Evolutionary conservation across 2,329 filamentous ascomycete species (phyloP).

Genomic region (Fusarium mexicanum): DNA sequence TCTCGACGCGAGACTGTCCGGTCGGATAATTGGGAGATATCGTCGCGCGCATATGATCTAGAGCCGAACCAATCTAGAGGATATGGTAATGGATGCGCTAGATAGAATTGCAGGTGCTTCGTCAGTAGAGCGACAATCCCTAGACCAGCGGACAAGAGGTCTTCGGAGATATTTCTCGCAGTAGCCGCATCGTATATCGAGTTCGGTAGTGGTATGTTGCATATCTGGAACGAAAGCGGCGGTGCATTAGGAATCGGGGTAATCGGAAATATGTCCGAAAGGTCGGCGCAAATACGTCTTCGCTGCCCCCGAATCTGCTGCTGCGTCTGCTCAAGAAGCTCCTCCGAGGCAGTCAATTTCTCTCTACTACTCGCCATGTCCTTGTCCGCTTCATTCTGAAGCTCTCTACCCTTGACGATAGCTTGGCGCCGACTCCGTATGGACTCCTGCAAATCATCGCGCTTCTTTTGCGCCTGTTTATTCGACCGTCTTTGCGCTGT

Average conservation of each 20-base stretch:
- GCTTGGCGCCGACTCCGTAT: conserved; percentile 72
- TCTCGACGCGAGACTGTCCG: conserved; percentile 65
- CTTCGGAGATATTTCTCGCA: conserved; percentile 65
- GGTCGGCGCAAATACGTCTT: conserved; percentile 85
- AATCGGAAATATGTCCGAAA: conserved; percentile 83
- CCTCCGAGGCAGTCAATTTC: conserved; percentile 66
- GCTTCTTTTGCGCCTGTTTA: conserved; percentile 67
- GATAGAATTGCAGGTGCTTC: conserved; percentile 81
- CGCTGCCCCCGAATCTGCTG: conserved; percentile 85
- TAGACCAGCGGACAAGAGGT: conserved; percentile 81
- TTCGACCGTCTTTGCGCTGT: conserved; percentile 72
- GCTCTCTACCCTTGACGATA: conserved; percentile 70
- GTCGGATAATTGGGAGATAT: conserved; percentile 68
- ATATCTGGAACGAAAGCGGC: conserved; percentile 85
- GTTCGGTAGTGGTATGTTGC: conserved; percentile 81
- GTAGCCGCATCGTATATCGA: conserved; percentile 71
- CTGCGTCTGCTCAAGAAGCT: conserved; percentile 64
- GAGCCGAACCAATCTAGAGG: conserved; percentile 78
- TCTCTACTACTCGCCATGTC: conserved; percentile 70
- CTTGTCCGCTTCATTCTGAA: conserved; percentile 66
- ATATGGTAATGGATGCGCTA: conserved; percentile 82
- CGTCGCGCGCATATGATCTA: conserved; percentile 78
- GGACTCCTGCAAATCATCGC: conserved; percentile 74
- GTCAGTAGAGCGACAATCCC: conserved; percentile 82
- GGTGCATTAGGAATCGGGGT: conserved; percentile 65